Evolutionary conservation across 108 stramenopile genomes (phyloP), one percentile per base, ranked within the genome.

Genomic region (Aurantiochytrium sp.): DNA sequence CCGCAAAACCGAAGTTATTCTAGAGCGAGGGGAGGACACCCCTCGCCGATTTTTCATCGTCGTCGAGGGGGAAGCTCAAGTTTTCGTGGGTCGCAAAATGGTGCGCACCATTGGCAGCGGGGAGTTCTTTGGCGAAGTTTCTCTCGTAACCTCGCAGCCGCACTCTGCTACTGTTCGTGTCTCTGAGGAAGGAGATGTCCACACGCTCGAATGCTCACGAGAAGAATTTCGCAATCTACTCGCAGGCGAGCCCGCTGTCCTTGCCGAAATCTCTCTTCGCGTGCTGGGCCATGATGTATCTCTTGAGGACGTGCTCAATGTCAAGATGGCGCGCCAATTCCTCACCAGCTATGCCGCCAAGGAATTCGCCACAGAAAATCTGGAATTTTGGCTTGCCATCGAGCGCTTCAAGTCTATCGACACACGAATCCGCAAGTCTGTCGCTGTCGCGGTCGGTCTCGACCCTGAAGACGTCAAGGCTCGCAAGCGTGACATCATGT

Each of bases 51-150:
- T 87, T 59, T 87, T 87, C 87, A 87, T 87, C 58, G 23, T 87
- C 28, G 3, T 23, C 55, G 28, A 43, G 23, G 87, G 87, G n/a
- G 19, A 16, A 5, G 29, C 55, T 16, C 16, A 87, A 5, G 87
- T 87, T 8, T 87, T 59, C 18, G 58, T 58, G 23, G 28, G 28
- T 16, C 16, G 58, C 58, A 87, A 87, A 29, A 0, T 59, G 16
- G 87, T 87, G 12, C 87, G 87, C 6, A 59, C 87, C 55, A 28
- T 87, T 10, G 58, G 58, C 6, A 57, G 21, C 29, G 58, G 55
- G 5, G 58, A 87, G 19, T 87, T 21, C 87, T 87, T 87, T 5
- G 87, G 87, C 23, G 87, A 87, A 25, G 58, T 87, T 23, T 87
- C 87, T 6, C 87, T 87, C 19, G 87, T 87, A n/a, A 35, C 87